Percentiles rank a stretch among this genome's conserved stretches.
Evolutionary conservation across 2,329 filamentous ascomycete species (phyloP).

Genomic region (Xylaria sp.): DNA sequence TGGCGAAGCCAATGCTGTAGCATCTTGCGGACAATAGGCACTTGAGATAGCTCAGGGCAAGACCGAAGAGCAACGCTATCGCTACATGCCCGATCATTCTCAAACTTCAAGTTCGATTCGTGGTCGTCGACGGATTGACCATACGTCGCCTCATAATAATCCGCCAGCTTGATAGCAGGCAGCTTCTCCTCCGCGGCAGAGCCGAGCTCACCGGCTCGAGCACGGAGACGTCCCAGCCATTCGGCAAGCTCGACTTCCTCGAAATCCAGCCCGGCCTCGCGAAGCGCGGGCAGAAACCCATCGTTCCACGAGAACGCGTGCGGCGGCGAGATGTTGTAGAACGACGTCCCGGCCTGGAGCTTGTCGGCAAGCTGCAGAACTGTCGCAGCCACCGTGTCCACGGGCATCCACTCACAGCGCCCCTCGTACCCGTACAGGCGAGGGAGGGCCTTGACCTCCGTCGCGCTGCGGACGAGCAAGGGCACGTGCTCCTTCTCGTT

Average conservation of each 20-base stretch:
- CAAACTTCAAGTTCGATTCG: slow-evolving; percentile 35
- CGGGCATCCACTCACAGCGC: slow-evolving; percentile 49
- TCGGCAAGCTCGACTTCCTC: slow-evolving; percentile 47
- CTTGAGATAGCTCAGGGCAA: slow-evolving; percentile 42
- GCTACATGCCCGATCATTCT: slow-evolving; percentile 37
- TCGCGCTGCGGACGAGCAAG: slow-evolving; percentile 41
- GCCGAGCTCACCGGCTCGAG: slow-evolving; percentile 41
- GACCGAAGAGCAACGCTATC: slow-evolving; percentile 41
- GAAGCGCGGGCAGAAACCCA: slow-evolving; percentile 46
- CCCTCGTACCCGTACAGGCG: slow-evolving; percentile 41
- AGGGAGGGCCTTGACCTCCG: slow-evolving; percentile 40
- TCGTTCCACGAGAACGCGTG: slow-evolving; percentile 51
- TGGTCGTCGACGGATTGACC: slow-evolving; percentile 24
- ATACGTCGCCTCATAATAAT: slow-evolving; percentile 44
- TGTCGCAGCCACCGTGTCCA: slow-evolving; percentile 46
- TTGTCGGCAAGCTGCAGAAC: slow-evolving; percentile 40
- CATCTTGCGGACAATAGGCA: slow-evolving; percentile 45
- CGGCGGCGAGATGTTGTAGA: slow-evolving; percentile 45
- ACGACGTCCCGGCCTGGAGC: slow-evolving; percentile 31
- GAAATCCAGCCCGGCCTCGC: slow-evolving; percentile 49
- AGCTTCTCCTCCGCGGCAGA: slow-evolving; percentile 41
- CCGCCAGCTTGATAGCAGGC: slow-evolving; percentile 42
- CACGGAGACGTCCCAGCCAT: slow-evolving; percentile 49
- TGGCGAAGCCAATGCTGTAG: slow-evolving; percentile 41
- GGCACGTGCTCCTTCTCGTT: slow-evolving; percentile 46